Percentiles rank a stretch among this genome's conserved stretches.
These are phyloP conservation scores for Fusarium sp. DNA, from an alignment of 2,329 filamentous ascomycete species.

Conservation along the genomic window DNA sequence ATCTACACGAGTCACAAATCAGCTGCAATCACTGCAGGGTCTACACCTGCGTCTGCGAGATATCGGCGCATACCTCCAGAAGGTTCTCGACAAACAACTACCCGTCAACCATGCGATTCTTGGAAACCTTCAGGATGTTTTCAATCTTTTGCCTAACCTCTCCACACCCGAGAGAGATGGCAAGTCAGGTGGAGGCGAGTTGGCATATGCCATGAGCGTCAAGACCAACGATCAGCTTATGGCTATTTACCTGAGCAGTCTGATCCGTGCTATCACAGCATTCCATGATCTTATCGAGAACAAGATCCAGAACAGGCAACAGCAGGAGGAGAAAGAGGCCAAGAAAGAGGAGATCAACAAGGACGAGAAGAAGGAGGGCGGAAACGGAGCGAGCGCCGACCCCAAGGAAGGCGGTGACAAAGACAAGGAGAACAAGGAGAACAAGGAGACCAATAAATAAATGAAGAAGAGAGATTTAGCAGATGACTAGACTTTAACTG, in stretches of 20 bases:
- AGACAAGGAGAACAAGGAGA: slow-evolving; percentile 69
- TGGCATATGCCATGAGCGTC: slow-evolving; percentile 96
- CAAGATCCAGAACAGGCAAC: slow-evolving; percentile 98
- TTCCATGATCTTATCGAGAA: slow-evolving; percentile 99
- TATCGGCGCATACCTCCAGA: slow-evolving; percentile 94
- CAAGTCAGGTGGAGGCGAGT: slow-evolving; percentile 78
- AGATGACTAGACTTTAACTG: slow-evolving; percentile 38
- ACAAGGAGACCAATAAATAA: slow-evolving; percentile 63
- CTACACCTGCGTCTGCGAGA: slow-evolving; percentile 94
- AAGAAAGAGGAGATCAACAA: slow-evolving; percentile 79
- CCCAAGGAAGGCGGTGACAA: slow-evolving; percentile 64
- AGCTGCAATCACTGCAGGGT: slow-evolving; percentile 96
- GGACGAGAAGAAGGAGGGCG: slow-evolving; percentile 67
- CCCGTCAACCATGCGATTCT: slow-evolving; percentile 98
- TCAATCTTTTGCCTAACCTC: slow-evolving; percentile 97
- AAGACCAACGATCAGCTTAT: slow-evolving; percentile 99
- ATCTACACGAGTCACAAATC: slow-evolving; percentile 95
- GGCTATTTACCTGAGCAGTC: slow-evolving; percentile 95
- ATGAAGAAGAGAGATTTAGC: slow-evolving; percentile 8
- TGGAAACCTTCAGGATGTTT: slow-evolving; percentile 98
- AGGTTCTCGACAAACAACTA: slow-evolving; percentile 91
- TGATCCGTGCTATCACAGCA: slow-evolving; percentile 94
- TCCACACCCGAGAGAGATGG: slow-evolving; percentile 81
- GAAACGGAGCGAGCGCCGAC: slow-evolving; percentile 55
- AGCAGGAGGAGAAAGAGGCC: slow-evolving; percentile 93